These are phyloP conservation scores for Tricholoma matsutake DNA, from an alignment of 768 basidiomycete species.

Conservation along the genomic window DNA sequence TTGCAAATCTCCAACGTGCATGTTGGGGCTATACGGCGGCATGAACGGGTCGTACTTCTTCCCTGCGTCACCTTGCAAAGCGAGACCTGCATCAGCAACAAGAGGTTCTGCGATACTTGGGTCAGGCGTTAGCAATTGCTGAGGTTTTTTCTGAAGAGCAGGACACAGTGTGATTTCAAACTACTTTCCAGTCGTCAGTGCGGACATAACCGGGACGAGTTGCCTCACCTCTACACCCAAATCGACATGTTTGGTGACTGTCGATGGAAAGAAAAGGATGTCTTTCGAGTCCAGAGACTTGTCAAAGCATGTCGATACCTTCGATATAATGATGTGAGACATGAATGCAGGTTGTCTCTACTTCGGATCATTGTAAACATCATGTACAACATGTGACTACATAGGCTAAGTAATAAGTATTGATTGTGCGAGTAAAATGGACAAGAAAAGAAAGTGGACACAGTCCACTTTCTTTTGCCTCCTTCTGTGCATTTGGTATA, in stretches of 20 bases:
- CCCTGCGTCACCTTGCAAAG: conserved; percentile 21
- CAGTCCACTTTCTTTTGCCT: conserved; percentile 22
- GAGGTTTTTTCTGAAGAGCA: conserved; percentile 77
- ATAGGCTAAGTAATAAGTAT: no score
- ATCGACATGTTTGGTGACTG: conserved; percentile 57
- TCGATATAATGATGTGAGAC: conserved; percentile 49
- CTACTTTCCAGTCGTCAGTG: conserved; percentile 35
- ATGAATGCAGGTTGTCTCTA: conserved; percentile 21
- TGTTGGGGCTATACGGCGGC: conserved; percentile 79
- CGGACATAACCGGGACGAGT: not conserved
- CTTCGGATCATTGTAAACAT: no score
- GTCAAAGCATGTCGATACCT: conserved; percentile 53
- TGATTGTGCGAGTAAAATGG: not conserved
- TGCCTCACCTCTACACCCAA: conserved; percentile 56
- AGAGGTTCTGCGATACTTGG: conserved; percentile 22
- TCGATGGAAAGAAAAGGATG: conserved; percentile 77
- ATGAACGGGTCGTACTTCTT: conserved; percentile 66
- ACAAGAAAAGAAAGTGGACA: conserved; percentile 22
- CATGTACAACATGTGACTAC: no score
- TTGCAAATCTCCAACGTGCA: conserved; percentile 73
- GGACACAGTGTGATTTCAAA: conserved; percentile 87
- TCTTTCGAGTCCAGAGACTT: conserved; percentile 60
- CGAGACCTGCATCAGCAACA: conserved; percentile 22
- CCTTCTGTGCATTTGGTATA: conserved; percentile 7
- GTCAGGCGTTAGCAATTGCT: conserved; percentile 39